Evolutionary conservation across 176 grass and related monocot genomes (phyloP).

Genomic region (Alloteropsis semialata): DNA sequence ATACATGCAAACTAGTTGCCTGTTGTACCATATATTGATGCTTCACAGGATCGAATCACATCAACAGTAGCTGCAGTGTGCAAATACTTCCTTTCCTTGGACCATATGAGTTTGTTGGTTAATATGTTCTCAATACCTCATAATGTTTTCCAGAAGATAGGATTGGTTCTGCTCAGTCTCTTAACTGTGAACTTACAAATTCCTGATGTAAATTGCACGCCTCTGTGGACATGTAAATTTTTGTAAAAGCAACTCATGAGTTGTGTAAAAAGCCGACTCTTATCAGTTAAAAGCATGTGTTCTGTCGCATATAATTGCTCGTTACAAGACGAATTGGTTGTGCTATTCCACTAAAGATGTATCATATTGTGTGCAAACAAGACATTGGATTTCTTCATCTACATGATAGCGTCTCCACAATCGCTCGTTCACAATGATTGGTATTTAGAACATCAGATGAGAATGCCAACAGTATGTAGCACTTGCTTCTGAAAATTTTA

Average conservation of each 20-base stretch:
- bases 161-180: not conserved
- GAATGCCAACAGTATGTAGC: not conserved
- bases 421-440: not conserved
- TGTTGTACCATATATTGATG: not conserved
- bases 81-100: not conserved
- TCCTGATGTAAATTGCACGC: not conserved
- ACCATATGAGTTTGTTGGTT: not conserved
- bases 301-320: not conserved
- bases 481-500: not conserved
- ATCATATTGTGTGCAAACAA: not conserved
- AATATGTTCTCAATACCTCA: not conserved
- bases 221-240: not conserved
- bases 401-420: not conserved
- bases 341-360: too few relatives aligned
- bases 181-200: not conserved
- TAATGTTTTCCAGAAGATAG: not conserved
- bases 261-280: not conserved
- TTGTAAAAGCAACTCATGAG: not conserved
- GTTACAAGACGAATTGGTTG: not conserved
- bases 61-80: not conserved
- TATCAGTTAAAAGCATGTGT: not conserved
- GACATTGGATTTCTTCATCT: not conserved
- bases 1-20: not conserved
- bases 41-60: not conserved
- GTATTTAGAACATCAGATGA: not conserved